Evolutionary conservation across 805 yeast genomes (phyloP).

Genomic region (Tanozyma kutaoensis): DNA sequence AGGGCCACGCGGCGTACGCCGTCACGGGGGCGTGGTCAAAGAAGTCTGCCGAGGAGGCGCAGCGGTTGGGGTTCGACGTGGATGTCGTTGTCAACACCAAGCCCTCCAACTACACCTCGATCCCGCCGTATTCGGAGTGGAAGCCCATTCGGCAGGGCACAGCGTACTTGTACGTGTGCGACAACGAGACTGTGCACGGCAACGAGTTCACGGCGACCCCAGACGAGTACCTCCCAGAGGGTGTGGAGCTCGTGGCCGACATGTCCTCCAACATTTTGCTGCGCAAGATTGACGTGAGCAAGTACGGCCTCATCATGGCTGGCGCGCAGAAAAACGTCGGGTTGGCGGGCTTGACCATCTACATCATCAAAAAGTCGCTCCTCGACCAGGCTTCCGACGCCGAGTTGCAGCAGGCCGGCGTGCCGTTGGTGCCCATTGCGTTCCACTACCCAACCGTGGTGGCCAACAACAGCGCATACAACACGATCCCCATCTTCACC

Average conservation of each 20-base stretch:
- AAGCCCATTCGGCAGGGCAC: constrained; percentile 44
- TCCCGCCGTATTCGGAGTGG: constrained; percentile 62
- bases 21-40: constrained; percentile 92
- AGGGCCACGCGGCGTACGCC: constrained; percentile 74
- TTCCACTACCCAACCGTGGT: constrained; percentile 79
- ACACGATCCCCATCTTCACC: constrained; percentile 91
- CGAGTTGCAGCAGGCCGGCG: constrained; percentile 39
- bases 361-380: constrained; percentile 74
- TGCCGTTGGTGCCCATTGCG: constrained; percentile 85
- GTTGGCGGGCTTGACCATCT: constrained; percentile 86
- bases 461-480: constrained; percentile 83
- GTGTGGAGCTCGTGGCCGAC: constrained; percentile 81
- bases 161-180: constrained; percentile 84
- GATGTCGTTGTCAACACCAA: constrained; percentile 59
- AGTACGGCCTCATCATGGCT: constrained; percentile 84
- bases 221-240: constrained; percentile 43
- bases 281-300: constrained; percentile 63
- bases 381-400: constrained; percentile 55
- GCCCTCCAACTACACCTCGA: constrained; percentile 40
- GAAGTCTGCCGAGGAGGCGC: constrained; percentile 79
- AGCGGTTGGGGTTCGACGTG: constrained; percentile 65
- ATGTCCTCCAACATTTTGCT: constrained; percentile 90
- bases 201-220: constrained; percentile 57
- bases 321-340: constrained; percentile 99
- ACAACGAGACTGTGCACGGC: constrained; percentile 95